Conservation (phyloP, 768 basidiomycete genomes). For the Lactifluus volemus region DNA sequence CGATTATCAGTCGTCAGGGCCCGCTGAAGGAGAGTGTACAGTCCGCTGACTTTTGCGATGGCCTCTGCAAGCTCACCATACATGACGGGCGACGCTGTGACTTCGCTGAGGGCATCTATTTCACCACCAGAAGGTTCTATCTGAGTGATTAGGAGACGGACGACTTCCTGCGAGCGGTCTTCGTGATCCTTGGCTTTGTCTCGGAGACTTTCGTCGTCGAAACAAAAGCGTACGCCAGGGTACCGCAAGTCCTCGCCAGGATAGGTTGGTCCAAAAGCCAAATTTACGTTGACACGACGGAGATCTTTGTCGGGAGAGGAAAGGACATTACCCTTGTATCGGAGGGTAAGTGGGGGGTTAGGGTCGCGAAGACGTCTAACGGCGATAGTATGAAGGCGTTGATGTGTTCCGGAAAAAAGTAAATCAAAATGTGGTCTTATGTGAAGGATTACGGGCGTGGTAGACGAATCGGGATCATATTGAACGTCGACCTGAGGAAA, state of each 20-base stretch:
- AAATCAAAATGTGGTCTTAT: slow-evolving; percentile 76
- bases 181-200: slow-evolving; percentile 45
- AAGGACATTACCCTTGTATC: slow-evolving; percentile 56
- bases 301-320: slow-evolving; percentile 55
- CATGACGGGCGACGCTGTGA: slow-evolving; percentile 57
- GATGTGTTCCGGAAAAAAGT: slow-evolving; percentile 72
- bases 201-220: slow-evolving; percentile 56
- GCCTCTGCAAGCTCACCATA: slow-evolving; percentile 60
- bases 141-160: slow-evolving; percentile 64
- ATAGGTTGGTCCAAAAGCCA: slow-evolving; percentile 78
- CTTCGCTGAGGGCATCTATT: slow-evolving; percentile 67
- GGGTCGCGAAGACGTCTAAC: slow-evolving; percentile 58
- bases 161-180: slow-evolving; percentile 68
- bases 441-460: slow-evolving; percentile 69
- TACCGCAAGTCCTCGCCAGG: slow-evolving; percentile 69
- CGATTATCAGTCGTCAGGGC: neutral
- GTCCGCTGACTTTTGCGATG: slow-evolving; percentile 48
- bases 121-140: slow-evolving; percentile 47
- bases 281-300: slow-evolving; percentile 54
- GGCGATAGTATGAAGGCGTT: slow-evolving; percentile 73
- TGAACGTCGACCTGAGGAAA: slow-evolving; percentile 82
- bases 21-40: neutral
- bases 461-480: slow-evolving; percentile 66
- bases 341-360: slow-evolving; percentile 56
- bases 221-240: slow-evolving; percentile 78